Conservation (phyloP, 306 rosid genomes). For the Pyrus betulifolia region DNA sequence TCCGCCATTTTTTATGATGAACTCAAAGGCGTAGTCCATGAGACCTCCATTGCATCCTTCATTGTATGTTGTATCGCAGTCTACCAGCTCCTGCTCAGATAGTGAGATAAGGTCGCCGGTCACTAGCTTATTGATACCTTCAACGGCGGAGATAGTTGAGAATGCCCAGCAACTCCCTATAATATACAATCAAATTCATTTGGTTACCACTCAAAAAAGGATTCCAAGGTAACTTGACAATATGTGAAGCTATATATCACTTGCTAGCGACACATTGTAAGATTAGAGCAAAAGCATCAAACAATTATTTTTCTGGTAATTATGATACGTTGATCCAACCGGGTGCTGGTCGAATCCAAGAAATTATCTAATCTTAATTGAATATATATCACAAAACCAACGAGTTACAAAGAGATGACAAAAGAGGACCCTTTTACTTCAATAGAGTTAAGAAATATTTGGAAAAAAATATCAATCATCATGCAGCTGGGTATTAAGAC, state of each 20-base stretch:
- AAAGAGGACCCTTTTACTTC: background rate
- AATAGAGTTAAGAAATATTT: background rate
- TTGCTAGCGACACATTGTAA: background rate
- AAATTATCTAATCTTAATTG: no score
- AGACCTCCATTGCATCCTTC: conserved; percentile 83
- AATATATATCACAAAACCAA: background rate
- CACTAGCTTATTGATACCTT: conserved; percentile 79
- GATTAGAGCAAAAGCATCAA: background rate
- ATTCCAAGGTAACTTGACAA: background rate
- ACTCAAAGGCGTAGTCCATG: conserved; percentile 69
- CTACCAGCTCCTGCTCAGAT: conserved; percentile 85
- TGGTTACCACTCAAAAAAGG: background rate
- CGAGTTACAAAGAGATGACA: background rate
- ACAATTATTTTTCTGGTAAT: background rate
- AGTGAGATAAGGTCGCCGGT: conserved; percentile 64
- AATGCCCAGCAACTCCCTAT: conserved; percentile 97
- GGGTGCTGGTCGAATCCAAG: background rate
- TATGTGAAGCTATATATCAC: background rate
- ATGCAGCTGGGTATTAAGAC: no score
- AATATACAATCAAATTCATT: background rate
- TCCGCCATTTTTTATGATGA: conserved; percentile 76
- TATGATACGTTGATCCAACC: background rate
- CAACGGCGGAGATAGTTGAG: conserved; percentile 61
- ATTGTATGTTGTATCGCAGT: conserved; percentile 63
- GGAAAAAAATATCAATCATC: no score